Conservation (phyloP, 306 rosid genomes). For the Medicago truncatula region DNA sequence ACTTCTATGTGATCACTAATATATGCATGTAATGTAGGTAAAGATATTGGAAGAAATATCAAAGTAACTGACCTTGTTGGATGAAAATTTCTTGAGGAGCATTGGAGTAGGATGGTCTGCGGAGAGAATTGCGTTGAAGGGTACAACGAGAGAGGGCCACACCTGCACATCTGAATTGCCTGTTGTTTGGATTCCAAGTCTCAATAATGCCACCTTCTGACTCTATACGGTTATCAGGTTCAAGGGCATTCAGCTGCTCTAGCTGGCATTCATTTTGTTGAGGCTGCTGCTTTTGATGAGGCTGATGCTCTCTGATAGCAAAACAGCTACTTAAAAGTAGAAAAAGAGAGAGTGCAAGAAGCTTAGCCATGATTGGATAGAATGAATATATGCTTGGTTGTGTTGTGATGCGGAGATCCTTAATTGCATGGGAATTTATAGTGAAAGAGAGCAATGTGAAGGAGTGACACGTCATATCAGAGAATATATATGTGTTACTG, state of each 20-base stretch:
- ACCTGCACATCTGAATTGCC: constrained; percentile 39
- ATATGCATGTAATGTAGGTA: not conserved
- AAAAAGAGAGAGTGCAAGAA: constrained; percentile 45
- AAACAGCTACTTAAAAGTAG: constrained; percentile 51
- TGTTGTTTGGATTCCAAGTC: constrained; percentile 49
- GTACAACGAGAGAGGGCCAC: constrained; percentile 45
- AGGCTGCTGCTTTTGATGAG: constrained; percentile 25
- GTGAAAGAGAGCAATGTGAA: not conserved
- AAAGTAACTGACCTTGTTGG: constrained; percentile 31
- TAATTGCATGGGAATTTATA: constrained; percentile 27
- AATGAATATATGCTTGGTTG: not conserved
- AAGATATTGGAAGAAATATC: not conserved
- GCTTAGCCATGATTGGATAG: constrained; percentile 52
- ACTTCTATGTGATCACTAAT: not conserved
- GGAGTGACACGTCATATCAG: constrained; percentile 46
- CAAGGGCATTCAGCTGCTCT: constrained; percentile 17
- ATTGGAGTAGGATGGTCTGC: constrained; percentile 44
- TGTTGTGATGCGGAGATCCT: constrained; percentile 42
- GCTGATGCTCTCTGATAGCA: constrained; percentile 13
- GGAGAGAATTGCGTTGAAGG: constrained; percentile 33
- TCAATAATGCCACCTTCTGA: constrained; percentile 44
- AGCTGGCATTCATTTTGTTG: constrained; percentile 42
- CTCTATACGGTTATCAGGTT: constrained; percentile 38
- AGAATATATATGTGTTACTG: not conserved
- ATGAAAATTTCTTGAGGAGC: constrained; percentile 45